Percentiles rank a stretch among this genome's conserved stretches.
phyloP scores from a whole-genome alignment of 2,329 filamentous ascomycete genomes.

The Ophiostoma himal-ulmi region DNA sequence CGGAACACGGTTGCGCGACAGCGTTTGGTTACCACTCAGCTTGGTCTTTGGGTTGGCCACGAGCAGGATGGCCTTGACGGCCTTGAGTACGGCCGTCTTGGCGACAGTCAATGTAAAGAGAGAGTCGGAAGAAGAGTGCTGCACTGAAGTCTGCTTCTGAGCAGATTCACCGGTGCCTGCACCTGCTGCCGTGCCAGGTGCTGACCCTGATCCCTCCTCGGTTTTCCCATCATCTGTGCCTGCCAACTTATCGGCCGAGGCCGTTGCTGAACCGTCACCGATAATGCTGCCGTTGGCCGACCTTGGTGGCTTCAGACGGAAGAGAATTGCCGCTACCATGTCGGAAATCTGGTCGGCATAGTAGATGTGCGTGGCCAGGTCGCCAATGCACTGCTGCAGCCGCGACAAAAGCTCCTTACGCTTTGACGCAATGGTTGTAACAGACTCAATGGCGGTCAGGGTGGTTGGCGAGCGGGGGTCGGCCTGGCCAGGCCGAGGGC shows the following conservation, averaged over 20 bases:
- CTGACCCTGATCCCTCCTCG: slow-evolving; percentile 28
- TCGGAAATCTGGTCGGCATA: slow-evolving; percentile 94
- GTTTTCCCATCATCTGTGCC: slow-evolving; percentile 37
- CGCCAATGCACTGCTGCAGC: slow-evolving; percentile 78
- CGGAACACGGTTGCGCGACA: slow-evolving; percentile 68
- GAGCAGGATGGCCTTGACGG: slow-evolving; percentile 74
- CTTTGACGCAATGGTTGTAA: slow-evolving; percentile 38
- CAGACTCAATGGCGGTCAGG: slow-evolving; percentile 34
- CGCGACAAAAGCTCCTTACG: slow-evolving; percentile 61
- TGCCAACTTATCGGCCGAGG: slow-evolving; percentile 46
- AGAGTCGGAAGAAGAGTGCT: slow-evolving; percentile 41
- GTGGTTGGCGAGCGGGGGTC: slow-evolving; percentile 29
- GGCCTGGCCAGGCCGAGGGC: slow-evolving; percentile 28
- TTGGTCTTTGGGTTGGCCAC: slow-evolving; percentile 68
- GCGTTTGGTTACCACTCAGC: slow-evolving; percentile 52
- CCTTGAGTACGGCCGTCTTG: slow-evolving; percentile 62
- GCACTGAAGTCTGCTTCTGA: slow-evolving; percentile 36
- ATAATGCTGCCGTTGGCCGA: slow-evolving; percentile 34
- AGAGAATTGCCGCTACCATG: slow-evolving; percentile 78
- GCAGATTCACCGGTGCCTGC: slow-evolving; percentile 38
- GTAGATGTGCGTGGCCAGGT: slow-evolving; percentile 89
- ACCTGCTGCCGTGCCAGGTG: background rate
- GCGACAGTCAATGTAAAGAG: slow-evolving; percentile 50
- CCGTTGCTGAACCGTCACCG: slow-evolving; percentile 34
- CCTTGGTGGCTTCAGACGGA: slow-evolving; percentile 64